Evolutionary conservation across 352 stramenopile genomes (phyloP), one percentile per base, ranked within the genome.

Genomic region (Phytopythium mirpurense): DNA sequence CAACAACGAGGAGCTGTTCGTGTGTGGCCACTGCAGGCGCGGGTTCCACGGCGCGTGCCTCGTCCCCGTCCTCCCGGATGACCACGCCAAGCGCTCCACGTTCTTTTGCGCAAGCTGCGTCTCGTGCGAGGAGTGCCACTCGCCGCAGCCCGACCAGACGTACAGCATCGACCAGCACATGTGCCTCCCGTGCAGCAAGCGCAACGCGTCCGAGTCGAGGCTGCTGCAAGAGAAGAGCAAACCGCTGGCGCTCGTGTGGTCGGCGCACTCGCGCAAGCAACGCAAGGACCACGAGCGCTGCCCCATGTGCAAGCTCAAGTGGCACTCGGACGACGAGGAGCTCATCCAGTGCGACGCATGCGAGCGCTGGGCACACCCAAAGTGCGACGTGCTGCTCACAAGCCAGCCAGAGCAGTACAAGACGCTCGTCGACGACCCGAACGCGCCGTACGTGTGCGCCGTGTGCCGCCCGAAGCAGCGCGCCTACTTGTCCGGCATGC

Each of bases 281-380:
- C 80, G 80, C 31, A 84, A 76, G 32, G 71, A 89, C 31, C 67
- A 71, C 0, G 80, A 94, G 42, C 86, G 83, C 21, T 96, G 86
- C 41, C 86, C 86, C 4, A 77, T 91, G 46, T 96, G 86, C 48
- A 54, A 60, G 16, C 64, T 68, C 12, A 86, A 84, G 38, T 95
- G 86, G 82, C 62, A 74, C 26, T 57, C 67, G 2, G 69, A 90
- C 21, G 77, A 95, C 24, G 80, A 86, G 36, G 86, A 91, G 15
- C 57, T 96, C 2, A 92, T 96, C 42, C 86, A 95, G 44, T 96
- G 86, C 37, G 88, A 96, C 52, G 78, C 72, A 1, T 96, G 86
- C 32, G 85, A 96, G 54, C 71, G 70, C 7, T 96, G 86, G 86
- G 83, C 78, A 1, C 86, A 96, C 55, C 80, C 80, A n/a, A 65